Evolutionary conservation across 306 rosid genomes (phyloP), one percentile per base, ranked within the genome.

Genomic region (Lupinus albus): DNA sequence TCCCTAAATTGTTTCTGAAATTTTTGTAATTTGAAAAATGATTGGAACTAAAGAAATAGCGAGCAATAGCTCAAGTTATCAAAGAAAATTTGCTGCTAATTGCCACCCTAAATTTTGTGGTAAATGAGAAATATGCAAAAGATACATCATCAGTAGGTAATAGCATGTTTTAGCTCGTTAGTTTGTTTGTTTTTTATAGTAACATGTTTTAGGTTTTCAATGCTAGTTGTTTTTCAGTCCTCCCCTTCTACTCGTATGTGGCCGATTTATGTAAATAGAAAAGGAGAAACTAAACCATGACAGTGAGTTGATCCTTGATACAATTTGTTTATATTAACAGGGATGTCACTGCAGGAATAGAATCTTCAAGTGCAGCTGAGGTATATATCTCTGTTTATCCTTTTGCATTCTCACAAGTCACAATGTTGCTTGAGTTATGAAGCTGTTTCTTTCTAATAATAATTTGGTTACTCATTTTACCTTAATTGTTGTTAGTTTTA

Each of bases 361-460:
- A 47, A 67, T 67, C 74, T 67, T 75, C 79, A 28, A 12, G 62
- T 18, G 36, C 64, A 45, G 58, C 39, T 12, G 69, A 67, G 79
- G 79, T 75, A 51, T 33, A 18, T 36, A 67, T 55, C 33, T 63
- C 48, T 18, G 17, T 30, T 28, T 64, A 25, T 45, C 41, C 35
- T 20, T 64, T 35, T 32, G 39, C 28, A 44, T 30, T 46, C 9
- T 28, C 17, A 4, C 56, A 42, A 56, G 6, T 28, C 17, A 4
- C 56, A 42, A 56, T 20, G 9, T 13, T 13, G 28, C 8, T 36
- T 51, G 46, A 13, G 46, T 72, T 61, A 61, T 16, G 52, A 59
- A 47, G 12, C 25, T n/a, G 41, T 16, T 49, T 48, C 17, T 50
- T 49, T 28, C 15, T 33, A 18, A 36, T 50, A 16, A 51, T 49